phyloP scores from a whole-genome alignment of 306 rosid species.

The Senna siamea region DNA sequence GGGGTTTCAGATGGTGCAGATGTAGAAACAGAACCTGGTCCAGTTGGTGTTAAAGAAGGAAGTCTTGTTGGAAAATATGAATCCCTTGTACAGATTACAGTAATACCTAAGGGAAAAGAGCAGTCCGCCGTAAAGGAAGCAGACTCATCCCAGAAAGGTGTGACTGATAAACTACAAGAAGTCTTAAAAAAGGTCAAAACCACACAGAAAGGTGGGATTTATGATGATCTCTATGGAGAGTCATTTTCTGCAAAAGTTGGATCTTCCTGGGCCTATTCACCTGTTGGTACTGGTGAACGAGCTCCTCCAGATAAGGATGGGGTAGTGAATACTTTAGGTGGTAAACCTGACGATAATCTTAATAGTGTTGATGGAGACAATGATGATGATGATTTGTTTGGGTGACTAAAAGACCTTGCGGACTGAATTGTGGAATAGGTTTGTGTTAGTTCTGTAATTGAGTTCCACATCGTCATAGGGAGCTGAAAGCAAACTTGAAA shows the following conservation, averaged over 20 bases:
- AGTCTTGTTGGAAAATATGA: slow-evolving; percentile 96
- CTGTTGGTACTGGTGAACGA: slow-evolving; percentile 45
- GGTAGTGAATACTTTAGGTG: slow-evolving; percentile 45
- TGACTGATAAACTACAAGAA: slow-evolving; percentile 91
- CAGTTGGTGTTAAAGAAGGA: slow-evolving; percentile 95
- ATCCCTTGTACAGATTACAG: slow-evolving; percentile 86
- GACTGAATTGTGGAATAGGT: slow-evolving; percentile 39
- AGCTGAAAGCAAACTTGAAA: slow-evolving; percentile 43
- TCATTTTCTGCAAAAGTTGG: slow-evolving; percentile 81
- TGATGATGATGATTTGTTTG: slow-evolving; percentile 82
- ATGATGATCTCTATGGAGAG: slow-evolving; percentile 93
- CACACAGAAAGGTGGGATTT: slow-evolving; percentile 68
- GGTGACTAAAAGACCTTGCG: slow-evolving; percentile 53
- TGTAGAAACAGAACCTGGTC: slow-evolving; percentile 97
- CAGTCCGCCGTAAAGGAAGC: slow-evolving; percentile 62
- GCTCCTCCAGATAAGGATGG: slow-evolving; percentile 51
- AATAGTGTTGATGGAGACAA: slow-evolving; percentile 54
- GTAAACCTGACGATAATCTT: slow-evolving; percentile 54
- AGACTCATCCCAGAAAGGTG: slow-evolving; percentile 72
- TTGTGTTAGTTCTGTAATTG: slow-evolving; percentile 38
- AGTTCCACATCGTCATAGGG: slow-evolving; percentile 41
- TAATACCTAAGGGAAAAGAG: slow-evolving; percentile 92
- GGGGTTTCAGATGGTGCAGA: slow-evolving; percentile 93
- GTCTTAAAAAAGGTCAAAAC: slow-evolving; percentile 81
- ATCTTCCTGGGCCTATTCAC: slow-evolving; percentile 90